Evolutionary conservation across 371 early-diverging fungal species (phyloP), one percentile per base, ranked within the genome.

Genomic region (Thermomucor indicae-seudaticae): DNA sequence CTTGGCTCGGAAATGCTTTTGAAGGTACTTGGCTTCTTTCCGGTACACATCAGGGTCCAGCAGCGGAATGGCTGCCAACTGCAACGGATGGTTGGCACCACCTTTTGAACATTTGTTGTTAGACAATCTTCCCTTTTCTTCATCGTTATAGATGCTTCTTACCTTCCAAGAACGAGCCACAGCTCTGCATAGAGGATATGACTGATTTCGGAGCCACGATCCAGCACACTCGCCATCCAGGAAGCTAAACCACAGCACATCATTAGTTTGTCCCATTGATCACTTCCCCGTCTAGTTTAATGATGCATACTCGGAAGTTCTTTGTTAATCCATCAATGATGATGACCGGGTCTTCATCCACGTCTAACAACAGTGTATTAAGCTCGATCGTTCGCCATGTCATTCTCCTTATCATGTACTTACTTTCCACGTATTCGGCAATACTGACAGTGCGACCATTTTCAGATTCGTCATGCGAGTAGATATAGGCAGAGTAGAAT

Each of bases 171-270:
- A 73, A 77, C 24, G 67, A 67, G 20, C 78, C 78, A 20, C 65
- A 60, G 24, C 70, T 64, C 34, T 65, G 56, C 66, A 77, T 65
- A 1, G 74, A 61, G 0, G 72, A 69, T 20, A 77, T 59, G 16
- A 74, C 64, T 29, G 55, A 55, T 43, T 73, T 65, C 22, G 78
- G 78, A 11, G 70, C 78, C 5, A 77, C 60, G 20, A 77, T 65
- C 78, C 78, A 77, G 47, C 74, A 74, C 0, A 71, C 50, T 23
- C 78, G 65, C 72, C 74, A 77, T 8, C 78, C 78, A 17, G 78
- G 78, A 24, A 77, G 57, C 64, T 64, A 49, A 5, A 25, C 12
- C 10, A 40, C 12, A 31, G 20, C 4, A 6, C 17, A 38, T 10
- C 1, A 38, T 10, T 4, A 3, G 19, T 16, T 29, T 16, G 31